Evolutionary conservation across 75 land plant genomes (phyloP).

Genomic region (Pinus taeda): DNA sequence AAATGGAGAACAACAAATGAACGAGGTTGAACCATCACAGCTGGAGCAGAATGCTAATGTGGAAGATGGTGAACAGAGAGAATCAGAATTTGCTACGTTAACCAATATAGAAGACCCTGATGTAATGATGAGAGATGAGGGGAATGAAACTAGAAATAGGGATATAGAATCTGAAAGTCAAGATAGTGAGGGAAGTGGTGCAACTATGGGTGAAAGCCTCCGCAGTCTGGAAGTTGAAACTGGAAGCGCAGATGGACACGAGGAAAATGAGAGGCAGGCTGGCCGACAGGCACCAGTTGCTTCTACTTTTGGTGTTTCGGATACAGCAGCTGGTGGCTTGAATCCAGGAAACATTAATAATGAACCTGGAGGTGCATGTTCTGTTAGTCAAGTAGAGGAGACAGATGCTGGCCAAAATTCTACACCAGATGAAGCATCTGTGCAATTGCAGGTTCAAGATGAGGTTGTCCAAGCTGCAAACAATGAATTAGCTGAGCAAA

Average conservation of each 20-base stretch:
- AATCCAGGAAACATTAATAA: conserved; percentile 32
- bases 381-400: conserved; percentile 31
- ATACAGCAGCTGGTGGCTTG: conserved; percentile 12
- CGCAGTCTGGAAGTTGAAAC: conserved; percentile 59
- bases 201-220: conserved; percentile 54
- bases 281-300: conserved; percentile 12
- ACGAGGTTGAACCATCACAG: conserved; percentile 8
- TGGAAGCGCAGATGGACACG: conserved; percentile 57
- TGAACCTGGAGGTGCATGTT: conserved; percentile 46
- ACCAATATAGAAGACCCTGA: conserved; percentile 21
- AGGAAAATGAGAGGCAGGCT: conserved; percentile 41
- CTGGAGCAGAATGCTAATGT: conserved; percentile 11
- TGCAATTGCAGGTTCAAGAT: conserved; percentile 18
- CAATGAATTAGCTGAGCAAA: conserved; percentile 20
- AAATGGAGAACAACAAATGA: conserved; percentile 3
- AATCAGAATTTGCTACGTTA: neutral
- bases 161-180: conserved; percentile 46
- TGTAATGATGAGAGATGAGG: conserved; percentile 47
- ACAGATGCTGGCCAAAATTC: conserved; percentile 16
- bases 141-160: conserved; percentile 31
- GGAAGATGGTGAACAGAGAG: conserved; percentile 2
- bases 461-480: conserved; percentile 22
- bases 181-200: conserved; percentile 59
- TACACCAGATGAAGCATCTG: conserved; percentile 23
- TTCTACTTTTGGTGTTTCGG: conserved; percentile 15